A percentile compares a stretch with the other conserved stretches of the same genome.
Conservation (phyloP, 441 rosid species). For the Biscutella auriculata region DNA sequence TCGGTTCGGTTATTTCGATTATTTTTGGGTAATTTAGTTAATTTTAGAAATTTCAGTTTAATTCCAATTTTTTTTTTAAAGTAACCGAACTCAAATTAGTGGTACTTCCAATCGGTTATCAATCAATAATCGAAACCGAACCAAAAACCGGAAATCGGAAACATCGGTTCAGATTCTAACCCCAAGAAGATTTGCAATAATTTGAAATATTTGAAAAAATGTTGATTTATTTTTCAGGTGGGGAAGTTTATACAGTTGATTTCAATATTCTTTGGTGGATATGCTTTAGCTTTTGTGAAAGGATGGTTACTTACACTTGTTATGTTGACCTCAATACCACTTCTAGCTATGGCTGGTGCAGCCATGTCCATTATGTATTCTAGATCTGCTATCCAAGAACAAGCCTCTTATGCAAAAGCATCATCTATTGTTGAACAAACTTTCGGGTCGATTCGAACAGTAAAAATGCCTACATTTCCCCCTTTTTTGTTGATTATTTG, state of each 20-base stretch:
- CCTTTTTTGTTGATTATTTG: background rate
- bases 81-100: no score
- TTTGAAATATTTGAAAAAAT: no score
- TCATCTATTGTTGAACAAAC: slow-evolving; percentile 42
- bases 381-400: slow-evolving; percentile 29
- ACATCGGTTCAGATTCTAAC: no score
- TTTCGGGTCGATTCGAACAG: slow-evolving; percentile 48
- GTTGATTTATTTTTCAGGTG: slow-evolving; percentile 26
- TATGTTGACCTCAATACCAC: slow-evolving; percentile 45
- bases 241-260: slow-evolving; percentile 42
- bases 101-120: no score
- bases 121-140: no score
- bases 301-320: slow-evolving; percentile 53
- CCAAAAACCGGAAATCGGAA: no score
- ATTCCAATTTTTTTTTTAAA: no score
- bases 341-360: slow-evolving; percentile 38
- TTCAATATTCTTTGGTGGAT: slow-evolving; percentile 41
- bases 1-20: no score
- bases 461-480: background rate
- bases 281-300: slow-evolving; percentile 32
- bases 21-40: no score
- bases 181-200: no score
- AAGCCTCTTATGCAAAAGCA: slow-evolving; percentile 36
- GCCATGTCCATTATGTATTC: slow-evolving; percentile 20
- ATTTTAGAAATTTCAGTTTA: no score